Conservation (phyloP, 352 stramenopile species). For the Phytophthora sp. region DNA sequence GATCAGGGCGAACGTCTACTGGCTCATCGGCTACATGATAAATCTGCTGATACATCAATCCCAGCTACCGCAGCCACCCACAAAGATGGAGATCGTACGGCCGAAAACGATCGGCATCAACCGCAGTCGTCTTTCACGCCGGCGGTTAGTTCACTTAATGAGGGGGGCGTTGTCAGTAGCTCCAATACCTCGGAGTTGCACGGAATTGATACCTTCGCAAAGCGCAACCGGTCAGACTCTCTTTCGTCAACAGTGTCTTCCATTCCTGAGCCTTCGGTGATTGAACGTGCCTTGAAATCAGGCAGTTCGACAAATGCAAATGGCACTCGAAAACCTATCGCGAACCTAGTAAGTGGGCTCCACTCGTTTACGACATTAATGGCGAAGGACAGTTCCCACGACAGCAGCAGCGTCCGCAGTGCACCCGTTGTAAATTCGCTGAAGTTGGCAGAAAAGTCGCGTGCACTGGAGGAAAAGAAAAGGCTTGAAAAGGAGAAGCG, state of each 20-base stretch:
- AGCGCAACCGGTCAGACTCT: slow-evolving; percentile 40
- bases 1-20: slow-evolving; percentile 12
- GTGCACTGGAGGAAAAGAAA: slow-evolving; percentile 74
- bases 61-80: background rate
- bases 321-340: slow-evolving; percentile 39
- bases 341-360: slow-evolving; percentile 75
- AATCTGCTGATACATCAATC: slow-evolving; percentile 16
- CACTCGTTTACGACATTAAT: slow-evolving; percentile 79
- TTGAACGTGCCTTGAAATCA: slow-evolving; percentile 27
- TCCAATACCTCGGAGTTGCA: no score
- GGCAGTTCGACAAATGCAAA: slow-evolving; percentile 8
- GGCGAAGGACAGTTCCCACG: slow-evolving; percentile 52
- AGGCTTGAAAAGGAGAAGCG: slow-evolving; percentile 62
- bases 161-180: no score
- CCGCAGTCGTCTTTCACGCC: no score
- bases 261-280: slow-evolving; percentile 43
- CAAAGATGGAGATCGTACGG: no score
- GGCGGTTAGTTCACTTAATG: no score
- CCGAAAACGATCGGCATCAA: no score
- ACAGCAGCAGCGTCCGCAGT: slow-evolving; percentile 38
- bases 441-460: slow-evolving; percentile 73
- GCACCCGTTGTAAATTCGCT: slow-evolving; percentile 68
- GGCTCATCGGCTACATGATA: slow-evolving; percentile 5
- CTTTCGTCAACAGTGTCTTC: slow-evolving; percentile 64
- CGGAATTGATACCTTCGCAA: background rate